Percentiles rank a stretch among this genome's conserved stretches.
Evolutionary conservation across 2,329 filamentous ascomycete species (phyloP).

Genomic region (Sphaerulina populicola): DNA sequence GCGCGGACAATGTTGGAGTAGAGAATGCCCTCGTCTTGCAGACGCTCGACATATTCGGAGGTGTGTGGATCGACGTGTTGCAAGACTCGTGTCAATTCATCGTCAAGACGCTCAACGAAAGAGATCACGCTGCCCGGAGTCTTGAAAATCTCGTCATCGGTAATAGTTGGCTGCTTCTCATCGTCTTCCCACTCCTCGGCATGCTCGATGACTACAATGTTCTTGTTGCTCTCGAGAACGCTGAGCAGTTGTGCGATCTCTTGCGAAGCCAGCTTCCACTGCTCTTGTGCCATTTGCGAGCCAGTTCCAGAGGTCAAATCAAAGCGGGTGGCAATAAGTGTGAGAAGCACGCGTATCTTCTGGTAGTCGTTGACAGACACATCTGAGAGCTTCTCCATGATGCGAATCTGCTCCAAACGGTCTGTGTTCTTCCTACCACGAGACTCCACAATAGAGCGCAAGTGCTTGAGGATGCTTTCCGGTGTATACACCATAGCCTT

Average conservation of each 20-base stretch:
- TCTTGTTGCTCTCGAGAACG: constrained; percentile 67
- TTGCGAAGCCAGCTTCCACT: constrained; percentile 91
- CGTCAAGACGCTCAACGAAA: constrained; percentile 87
- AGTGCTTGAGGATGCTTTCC: constrained; percentile 96
- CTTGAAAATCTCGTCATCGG: constrained; percentile 71
- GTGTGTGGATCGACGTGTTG: constrained; percentile 98
- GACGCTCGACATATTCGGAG: constrained; percentile 92
- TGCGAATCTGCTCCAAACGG: constrained; percentile 83
- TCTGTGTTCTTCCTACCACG: constrained; percentile 99
- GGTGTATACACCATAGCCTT: constrained; percentile 86
- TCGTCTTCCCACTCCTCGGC: constrained; percentile 99
- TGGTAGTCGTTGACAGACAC: constrained; percentile 89
- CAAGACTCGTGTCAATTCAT: constrained; percentile 93
- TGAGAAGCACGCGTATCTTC: constrained; percentile 82
- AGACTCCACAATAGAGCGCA: constrained; percentile 86
- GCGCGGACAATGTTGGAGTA: constrained; percentile 90
- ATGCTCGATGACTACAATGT: constrained; percentile 79
- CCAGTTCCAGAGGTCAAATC: constrained; percentile 73
- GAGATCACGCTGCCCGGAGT: constrained; percentile 91
- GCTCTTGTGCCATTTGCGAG: constrained; percentile 84
- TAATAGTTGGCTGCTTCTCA: constrained; percentile 75
- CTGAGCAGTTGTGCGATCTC: constrained; percentile 72
- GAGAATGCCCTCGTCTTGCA: constrained; percentile 80
- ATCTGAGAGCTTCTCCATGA: constrained; percentile 92
- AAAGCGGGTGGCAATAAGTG: constrained; percentile 86